These are phyloP conservation scores for Aspergillus diversus DNA, from an alignment of 495 filamentous ascomycete species.

Conservation along the genomic window DNA sequence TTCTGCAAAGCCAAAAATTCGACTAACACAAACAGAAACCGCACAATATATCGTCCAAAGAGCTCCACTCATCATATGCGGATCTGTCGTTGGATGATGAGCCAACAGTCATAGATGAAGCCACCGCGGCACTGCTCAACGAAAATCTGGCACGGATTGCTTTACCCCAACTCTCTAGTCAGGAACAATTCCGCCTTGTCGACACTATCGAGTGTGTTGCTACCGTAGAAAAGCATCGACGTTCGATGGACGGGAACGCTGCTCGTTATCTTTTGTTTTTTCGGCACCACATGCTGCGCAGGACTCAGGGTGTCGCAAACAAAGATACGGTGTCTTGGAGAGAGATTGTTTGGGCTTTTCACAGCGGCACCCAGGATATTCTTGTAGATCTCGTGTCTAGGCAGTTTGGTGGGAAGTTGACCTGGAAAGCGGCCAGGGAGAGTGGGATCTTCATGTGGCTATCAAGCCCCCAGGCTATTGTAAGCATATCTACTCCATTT, in stretches of 20 bases:
- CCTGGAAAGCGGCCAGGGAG: slow-evolving; percentile 84
- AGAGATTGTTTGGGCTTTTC: slow-evolving; percentile 93
- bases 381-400: slow-evolving; percentile 82
- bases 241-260: slow-evolving; percentile 92
- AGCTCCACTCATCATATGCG: slow-evolving; percentile 56
- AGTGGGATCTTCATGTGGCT: slow-evolving; percentile 97
- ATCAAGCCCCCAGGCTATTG: slow-evolving; percentile 72
- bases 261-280: slow-evolving; percentile 91
- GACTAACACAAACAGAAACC: slow-evolving; percentile 40
- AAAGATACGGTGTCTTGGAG: slow-evolving; percentile 81
- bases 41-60: slow-evolving; percentile 49
- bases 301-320: slow-evolving; percentile 58
- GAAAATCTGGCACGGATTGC: slow-evolving; percentile 74
- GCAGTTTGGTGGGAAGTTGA: slow-evolving; percentile 75
- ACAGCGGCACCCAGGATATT: slow-evolving; percentile 91
- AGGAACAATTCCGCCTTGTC: slow-evolving; percentile 86
- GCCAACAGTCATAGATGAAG: slow-evolving; percentile 69
- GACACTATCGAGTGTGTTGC: slow-evolving; percentile 89
- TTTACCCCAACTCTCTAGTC: slow-evolving; percentile 82
- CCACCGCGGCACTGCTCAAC: slow-evolving; percentile 69
- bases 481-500: slow-evolving; percentile 45
- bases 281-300: slow-evolving; percentile 77
- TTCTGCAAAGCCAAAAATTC: background rate
- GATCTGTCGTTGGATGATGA: slow-evolving; percentile 62
- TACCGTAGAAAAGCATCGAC: slow-evolving; percentile 83